A percentile compares a stretch with the other conserved stretches of the same genome.
Conservation (phyloP, 2,329 filamentous ascomycete species). For the Scolecobasidium constrictum region DNA sequence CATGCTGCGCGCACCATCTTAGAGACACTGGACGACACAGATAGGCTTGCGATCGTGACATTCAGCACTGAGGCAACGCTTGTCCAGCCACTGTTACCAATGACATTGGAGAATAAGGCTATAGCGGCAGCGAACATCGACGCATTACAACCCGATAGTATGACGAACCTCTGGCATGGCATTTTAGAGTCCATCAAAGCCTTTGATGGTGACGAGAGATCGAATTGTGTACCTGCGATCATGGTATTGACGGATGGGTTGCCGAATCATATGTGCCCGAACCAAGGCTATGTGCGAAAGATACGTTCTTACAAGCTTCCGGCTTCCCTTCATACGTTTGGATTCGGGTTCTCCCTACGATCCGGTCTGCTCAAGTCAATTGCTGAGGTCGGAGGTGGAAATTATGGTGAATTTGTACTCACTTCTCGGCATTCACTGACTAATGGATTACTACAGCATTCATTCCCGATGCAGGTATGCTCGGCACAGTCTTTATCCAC, state of each 20-base stretch:
- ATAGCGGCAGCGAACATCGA: constrained; percentile 31
- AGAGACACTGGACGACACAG: constrained; percentile 42
- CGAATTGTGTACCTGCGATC: constrained; percentile 21
- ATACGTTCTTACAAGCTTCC: constrained; percentile 23
- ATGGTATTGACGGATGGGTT: constrained; percentile 38
- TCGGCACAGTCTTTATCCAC: constrained; percentile 52
- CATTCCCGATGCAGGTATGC: constrained; percentile 52
- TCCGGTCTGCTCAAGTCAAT: constrained; percentile 50
- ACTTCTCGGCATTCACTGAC: neutral
- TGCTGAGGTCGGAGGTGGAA: constrained; percentile 45
- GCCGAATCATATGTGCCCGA: constrained; percentile 45
- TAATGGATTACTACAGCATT: constrained; percentile 24
- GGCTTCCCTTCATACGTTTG: constrained; percentile 37
- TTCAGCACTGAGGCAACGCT: constrained; percentile 35
- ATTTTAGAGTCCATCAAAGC: constrained; percentile 38
- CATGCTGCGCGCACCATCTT: constrained; percentile 49
- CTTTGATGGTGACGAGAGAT: constrained; percentile 25
- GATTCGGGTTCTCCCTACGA: constrained; percentile 39
- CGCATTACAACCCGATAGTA: constrained; percentile 24
- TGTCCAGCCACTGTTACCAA: constrained; percentile 36
- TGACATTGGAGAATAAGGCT: constrained; percentile 38
- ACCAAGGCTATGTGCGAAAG: constrained; percentile 44
- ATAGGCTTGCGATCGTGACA: constrained; percentile 48
- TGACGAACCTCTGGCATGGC: constrained; percentile 50
- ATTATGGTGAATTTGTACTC: constrained; percentile 30